phyloP scores from a whole-genome alignment of 768 basidiomycete species.

The Coprinopsis sp. region DNA sequence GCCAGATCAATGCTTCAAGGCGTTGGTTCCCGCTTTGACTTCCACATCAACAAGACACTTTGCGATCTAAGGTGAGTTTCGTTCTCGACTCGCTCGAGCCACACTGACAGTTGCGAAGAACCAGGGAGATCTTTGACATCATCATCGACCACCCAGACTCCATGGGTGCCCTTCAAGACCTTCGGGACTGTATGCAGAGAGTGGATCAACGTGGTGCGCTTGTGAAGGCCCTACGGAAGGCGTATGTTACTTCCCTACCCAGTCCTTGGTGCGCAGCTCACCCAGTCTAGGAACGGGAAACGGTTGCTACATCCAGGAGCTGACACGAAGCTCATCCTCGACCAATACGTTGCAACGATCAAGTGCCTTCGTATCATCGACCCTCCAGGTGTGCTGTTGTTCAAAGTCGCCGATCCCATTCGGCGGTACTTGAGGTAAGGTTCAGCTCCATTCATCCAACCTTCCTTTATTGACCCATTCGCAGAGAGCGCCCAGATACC shows the following conservation, averaged over 20 bases:
- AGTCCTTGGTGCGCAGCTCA: conserved; percentile 6
- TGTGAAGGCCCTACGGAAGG: conserved; percentile 71
- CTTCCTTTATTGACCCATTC: background rate
- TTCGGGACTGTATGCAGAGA: conserved; percentile 81
- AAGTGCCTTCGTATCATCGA: conserved; percentile 87
- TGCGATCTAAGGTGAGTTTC: conserved; percentile 72
- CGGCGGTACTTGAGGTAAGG: conserved; percentile 78
- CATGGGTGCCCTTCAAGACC: conserved; percentile 75
- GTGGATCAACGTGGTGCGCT: conserved; percentile 77
- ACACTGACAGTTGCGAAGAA: conserved; percentile 32
- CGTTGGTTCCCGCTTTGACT: conserved; percentile 82
- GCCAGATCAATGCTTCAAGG: conserved; percentile 68
- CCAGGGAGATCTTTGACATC: conserved; percentile 89
- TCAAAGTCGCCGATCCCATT: conserved; percentile 92
- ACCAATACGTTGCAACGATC: conserved; percentile 90
- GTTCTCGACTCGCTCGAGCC: background rate
- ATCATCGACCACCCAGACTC: conserved; percentile 94
- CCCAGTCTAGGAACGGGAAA: conserved; percentile 59
- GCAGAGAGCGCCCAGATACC: conserved; percentile 83
- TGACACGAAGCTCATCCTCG: conserved; percentile 85
- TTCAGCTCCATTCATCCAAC: conserved; percentile 1
- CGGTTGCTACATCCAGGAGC: conserved; percentile 94
- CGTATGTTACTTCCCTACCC: conserved; percentile 44
- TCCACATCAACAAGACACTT: conserved; percentile 87
- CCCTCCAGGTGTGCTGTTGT: conserved; percentile 87